Percentiles rank a stretch among this genome's conserved stretches.
These are phyloP conservation scores for Fusarium incarnatum DNA, from an alignment of 2,329 filamentous ascomycete species.

Conservation along the genomic window DNA sequence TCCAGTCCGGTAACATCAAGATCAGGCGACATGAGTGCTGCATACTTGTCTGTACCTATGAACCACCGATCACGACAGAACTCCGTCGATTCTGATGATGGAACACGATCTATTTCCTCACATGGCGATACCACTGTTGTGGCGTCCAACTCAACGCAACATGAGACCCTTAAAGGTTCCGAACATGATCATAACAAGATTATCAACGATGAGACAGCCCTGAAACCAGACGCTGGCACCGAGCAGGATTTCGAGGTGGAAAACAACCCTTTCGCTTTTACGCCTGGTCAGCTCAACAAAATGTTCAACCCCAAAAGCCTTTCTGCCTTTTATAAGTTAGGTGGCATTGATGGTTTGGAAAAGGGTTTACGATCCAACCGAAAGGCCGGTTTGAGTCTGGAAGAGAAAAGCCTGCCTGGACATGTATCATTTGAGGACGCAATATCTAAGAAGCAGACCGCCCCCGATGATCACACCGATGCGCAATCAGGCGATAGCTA, in stretches of 20 bases:
- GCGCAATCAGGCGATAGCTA: slow-evolving; percentile 53
- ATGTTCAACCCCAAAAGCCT: slow-evolving; percentile 91
- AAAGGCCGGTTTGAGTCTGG: slow-evolving; percentile 77
- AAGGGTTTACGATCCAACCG: slow-evolving; percentile 81
- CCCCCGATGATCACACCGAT: slow-evolving; percentile 39
- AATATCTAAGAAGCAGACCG: slow-evolving; percentile 54
- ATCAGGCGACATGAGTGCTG: slow-evolving; percentile 59
- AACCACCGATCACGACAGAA: slow-evolving; percentile 70
- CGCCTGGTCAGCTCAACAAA: slow-evolving; percentile 85
- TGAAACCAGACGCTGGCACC: slow-evolving; percentile 80
- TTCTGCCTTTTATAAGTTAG: slow-evolving; percentile 82
- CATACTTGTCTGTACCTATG: slow-evolving; percentile 75
- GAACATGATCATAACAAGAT: slow-evolving; percentile 64
- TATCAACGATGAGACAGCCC: slow-evolving; percentile 73
- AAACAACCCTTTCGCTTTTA: slow-evolving; percentile 87
- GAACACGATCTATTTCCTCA: slow-evolving; percentile 67
- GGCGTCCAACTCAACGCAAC: slow-evolving; percentile 57
- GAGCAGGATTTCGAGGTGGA: slow-evolving; percentile 80
- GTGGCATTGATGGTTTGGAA: slow-evolving; percentile 81
- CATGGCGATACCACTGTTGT: slow-evolving; percentile 73
- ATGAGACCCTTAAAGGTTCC: slow-evolving; percentile 54
- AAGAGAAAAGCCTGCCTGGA: slow-evolving; percentile 76
- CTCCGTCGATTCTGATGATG: slow-evolving; percentile 76
- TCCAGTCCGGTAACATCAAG: slow-evolving; percentile 66
- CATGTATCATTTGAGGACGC: slow-evolving; percentile 79